A percentile compares a stretch with the other conserved stretches of the same genome.
Evolutionary conservation across 2,329 filamentous ascomycete genomes (phyloP).

Genomic region (Colletotrichum siamense): DNA sequence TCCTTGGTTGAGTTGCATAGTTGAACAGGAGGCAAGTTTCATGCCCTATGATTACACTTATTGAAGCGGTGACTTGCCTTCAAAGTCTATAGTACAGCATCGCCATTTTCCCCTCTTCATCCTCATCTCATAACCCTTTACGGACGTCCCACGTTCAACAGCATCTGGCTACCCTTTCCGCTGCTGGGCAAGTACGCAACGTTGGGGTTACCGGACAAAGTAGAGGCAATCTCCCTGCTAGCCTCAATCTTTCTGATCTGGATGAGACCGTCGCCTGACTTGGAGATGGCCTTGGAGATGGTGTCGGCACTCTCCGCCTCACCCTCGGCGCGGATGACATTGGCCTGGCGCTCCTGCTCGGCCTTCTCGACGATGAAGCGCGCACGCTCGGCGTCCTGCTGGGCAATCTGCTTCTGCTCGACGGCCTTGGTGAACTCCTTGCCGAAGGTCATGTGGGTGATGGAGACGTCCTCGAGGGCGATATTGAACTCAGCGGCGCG

Average conservation of each 20-base stretch:
- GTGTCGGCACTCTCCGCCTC: conserved; percentile 97
- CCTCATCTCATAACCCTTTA: conserved; percentile 26
- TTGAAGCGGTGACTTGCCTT: conserved; percentile 30
- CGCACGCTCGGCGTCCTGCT: conserved; percentile 97
- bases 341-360: conserved; percentile 98
- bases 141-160: conserved; percentile 57
- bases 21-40: conserved; percentile 12
- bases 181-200: conserved; percentile 87
- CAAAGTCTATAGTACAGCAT: conserved; percentile 21
- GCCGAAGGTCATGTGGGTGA: conserved; percentile 99
- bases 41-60: conserved; percentile 25
- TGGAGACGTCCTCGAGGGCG: conserved; percentile 96
- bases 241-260: conserved; percentile 98
- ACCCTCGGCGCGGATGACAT: conserved; percentile 97
- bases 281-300: conserved; percentile 91
- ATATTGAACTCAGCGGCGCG: conserved; percentile 99
- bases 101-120: conserved; percentile 1
- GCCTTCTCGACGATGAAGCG: conserved; percentile 98
- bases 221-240: conserved; percentile 92
- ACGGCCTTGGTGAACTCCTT: conserved; percentile 98
- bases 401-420: conserved; percentile 99
- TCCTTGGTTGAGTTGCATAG: background rate
- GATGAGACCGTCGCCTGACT: conserved; percentile 90
- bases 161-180: conserved; percentile 65
- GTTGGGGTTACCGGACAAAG: conserved; percentile 88